These are phyloP conservation scores for Pseudocercospora eumusae DNA, from an alignment of 2,329 filamentous ascomycete species.

Conservation along the genomic window DNA sequence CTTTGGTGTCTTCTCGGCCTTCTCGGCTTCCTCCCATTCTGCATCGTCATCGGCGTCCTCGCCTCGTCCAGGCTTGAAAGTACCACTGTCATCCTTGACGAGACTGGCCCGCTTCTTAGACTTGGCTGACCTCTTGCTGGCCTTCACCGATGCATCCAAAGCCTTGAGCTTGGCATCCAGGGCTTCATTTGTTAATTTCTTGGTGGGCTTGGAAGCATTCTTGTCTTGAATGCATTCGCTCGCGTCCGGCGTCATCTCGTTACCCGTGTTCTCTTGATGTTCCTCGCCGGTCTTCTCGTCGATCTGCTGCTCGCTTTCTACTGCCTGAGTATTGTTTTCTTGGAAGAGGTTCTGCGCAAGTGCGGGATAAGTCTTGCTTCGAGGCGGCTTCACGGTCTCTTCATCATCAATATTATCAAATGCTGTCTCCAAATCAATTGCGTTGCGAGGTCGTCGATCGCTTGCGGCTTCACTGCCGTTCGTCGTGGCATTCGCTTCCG, in stretches of 20 bases:
- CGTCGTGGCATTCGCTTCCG: constrained; percentile 12
- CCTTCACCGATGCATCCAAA: constrained; percentile 32
- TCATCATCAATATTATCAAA: constrained; percentile 30
- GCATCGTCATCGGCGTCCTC: constrained; percentile 31
- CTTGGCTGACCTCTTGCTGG: constrained; percentile 26
- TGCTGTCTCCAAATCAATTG: constrained; percentile 25
- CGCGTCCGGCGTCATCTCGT: background rate
- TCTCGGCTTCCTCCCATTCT: constrained; percentile 30
- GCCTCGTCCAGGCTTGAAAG: constrained; percentile 11
- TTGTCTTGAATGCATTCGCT: background rate
- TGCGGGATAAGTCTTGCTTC: constrained; percentile 26
- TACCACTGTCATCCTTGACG: constrained; percentile 15
- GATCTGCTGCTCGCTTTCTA: background rate
- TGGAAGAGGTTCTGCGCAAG: constrained; percentile 33
- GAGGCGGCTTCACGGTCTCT: constrained; percentile 27
- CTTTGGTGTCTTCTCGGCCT: constrained; percentile 28
- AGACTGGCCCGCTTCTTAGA: constrained; percentile 21
- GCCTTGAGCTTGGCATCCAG: constrained; percentile 32
- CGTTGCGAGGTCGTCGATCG: constrained; percentile 21
- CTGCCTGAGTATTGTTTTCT: constrained; percentile 6
- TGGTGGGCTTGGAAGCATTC: background rate
- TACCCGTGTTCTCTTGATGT: background rate
- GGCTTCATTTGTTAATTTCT: constrained; percentile 5
- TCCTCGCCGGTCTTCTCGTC: constrained; percentile 1
- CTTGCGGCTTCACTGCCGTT: constrained; percentile 16